Percentiles rank a stretch among this genome's conserved stretches.
Evolutionary conservation across 768 basidiomycete species (phyloP).

Genomic region (Pholiota conissans): DNA sequence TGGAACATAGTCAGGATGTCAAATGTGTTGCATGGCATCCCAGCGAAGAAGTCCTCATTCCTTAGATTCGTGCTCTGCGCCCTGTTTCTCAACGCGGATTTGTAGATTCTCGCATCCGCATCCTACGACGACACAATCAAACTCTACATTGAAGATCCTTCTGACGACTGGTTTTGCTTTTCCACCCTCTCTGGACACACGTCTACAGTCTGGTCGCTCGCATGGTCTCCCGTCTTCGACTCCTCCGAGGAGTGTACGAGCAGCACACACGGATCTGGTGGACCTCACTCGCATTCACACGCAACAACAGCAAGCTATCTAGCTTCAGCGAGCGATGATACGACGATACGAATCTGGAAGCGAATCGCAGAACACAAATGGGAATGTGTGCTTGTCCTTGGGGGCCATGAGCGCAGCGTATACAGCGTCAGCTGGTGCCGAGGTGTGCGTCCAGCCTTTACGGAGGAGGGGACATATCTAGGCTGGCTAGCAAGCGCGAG

Average conservation of each 20-base stretch:
- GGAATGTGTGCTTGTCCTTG: conserved; percentile 58
- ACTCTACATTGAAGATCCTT: conserved; percentile 89
- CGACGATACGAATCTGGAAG: conserved; percentile 84
- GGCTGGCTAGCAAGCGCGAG: conserved; percentile 88
- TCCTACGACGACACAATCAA: conserved; percentile 98
- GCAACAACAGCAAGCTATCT: conserved; percentile 50
- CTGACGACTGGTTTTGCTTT: conserved; percentile 92
- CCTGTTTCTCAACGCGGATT: conserved; percentile 15
- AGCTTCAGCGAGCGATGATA: conserved; percentile 85
- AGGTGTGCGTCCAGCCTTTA: conserved; percentile 28
- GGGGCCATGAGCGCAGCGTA: conserved; percentile 72
- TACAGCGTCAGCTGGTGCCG: conserved; percentile 77
- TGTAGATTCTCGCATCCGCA: conserved; percentile 89
- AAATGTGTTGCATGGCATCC: conserved; percentile 97
- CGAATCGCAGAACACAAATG: conserved; percentile 61
- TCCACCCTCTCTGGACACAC: conserved; percentile 77
- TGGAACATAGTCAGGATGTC: conserved; percentile 97
- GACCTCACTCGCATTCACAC: conserved; percentile 7
- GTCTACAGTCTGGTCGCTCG: conserved; percentile 91
- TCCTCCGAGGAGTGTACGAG: background rate
- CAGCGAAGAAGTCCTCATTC: conserved; percentile 72
- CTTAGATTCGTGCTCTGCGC: background rate
- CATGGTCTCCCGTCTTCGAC: conserved; percentile 59
- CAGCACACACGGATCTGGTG: background rate
- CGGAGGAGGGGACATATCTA: conserved; percentile 36